These are phyloP conservation scores for Thelonectria rubi DNA, from an alignment of 2,329 filamentous ascomycete species.

Conservation along the genomic window DNA sequence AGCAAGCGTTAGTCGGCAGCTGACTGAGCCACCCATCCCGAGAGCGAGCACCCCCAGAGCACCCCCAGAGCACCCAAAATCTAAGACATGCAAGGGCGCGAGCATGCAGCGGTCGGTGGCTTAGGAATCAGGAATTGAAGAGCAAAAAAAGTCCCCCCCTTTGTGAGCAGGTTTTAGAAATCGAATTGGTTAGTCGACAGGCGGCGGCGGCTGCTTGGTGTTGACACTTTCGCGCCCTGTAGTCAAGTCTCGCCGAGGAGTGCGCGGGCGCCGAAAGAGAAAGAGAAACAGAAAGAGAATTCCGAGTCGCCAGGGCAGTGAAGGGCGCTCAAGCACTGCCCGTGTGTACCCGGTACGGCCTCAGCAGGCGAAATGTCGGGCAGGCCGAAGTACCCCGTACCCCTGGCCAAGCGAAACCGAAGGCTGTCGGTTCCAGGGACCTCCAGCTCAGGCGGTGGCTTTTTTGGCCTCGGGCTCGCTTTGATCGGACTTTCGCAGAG, in stretches of 20 bases:
- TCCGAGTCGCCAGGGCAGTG: not conserved
- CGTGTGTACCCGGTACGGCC: conserved; percentile 4
- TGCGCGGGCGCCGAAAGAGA: not conserved
- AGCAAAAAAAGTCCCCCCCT: too few relatives aligned
- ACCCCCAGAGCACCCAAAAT: not conserved
- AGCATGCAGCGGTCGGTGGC: conserved; percentile 1
- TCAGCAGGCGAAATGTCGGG: conserved; percentile 5
- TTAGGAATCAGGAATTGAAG: conserved; percentile 14
- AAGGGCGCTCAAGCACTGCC: too few relatives aligned
- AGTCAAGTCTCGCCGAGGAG: not conserved
- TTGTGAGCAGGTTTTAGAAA: too few relatives aligned
- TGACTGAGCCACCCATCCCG: conserved; percentile 5
- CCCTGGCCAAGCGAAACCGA: not conserved
- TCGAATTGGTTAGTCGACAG: too few relatives aligned
- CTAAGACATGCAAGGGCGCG: conserved; percentile 4
- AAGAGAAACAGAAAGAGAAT: not conserved
- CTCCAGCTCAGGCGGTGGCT: not conserved
- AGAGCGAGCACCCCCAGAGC: too few relatives aligned
- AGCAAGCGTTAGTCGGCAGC: conserved; percentile 4
- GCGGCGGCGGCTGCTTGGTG: not conserved
- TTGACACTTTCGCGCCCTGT: not conserved
- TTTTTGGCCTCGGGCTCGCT: not conserved
- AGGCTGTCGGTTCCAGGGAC: not conserved
- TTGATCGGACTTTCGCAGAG: conserved; percentile 3
- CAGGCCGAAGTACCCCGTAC: conserved; percentile 31